These are phyloP conservation scores for Epichloe bromicola DNA, from an alignment of 2,329 filamentous ascomycete genomes.

Conservation along the genomic window DNA sequence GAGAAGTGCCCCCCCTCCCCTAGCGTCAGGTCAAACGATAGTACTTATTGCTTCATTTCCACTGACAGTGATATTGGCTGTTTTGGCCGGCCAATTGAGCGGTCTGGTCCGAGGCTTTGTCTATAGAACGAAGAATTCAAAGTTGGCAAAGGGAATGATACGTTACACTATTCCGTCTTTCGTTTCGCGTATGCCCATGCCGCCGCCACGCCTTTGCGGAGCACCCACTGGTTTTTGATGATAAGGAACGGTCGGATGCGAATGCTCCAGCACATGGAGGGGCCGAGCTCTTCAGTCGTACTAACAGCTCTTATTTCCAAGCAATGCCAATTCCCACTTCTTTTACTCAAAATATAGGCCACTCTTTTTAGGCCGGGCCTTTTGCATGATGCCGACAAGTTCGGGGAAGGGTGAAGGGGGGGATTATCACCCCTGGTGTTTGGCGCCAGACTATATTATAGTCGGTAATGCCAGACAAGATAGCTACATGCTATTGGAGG, in stretches of 20 bases:
- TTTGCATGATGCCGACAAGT: neutral
- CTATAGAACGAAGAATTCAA: neutral
- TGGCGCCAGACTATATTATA: neutral
- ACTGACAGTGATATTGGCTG: neutral
- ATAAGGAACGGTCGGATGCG: neutral
- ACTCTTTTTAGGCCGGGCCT: neutral
- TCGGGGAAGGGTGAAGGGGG: neutral
- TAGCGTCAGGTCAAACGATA: neutral
- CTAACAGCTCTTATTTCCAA: neutral
- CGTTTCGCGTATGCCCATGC: neutral
- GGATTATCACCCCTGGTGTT: conserved; percentile 1
- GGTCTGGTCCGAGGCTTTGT: neutral
- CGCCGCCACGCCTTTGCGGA: neutral
- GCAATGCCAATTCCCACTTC: neutral
- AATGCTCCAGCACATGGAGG: neutral
- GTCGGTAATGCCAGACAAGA: neutral
- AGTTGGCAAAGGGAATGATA: neutral
- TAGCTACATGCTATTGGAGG: neutral
- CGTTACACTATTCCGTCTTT: no score
- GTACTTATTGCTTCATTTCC: neutral
- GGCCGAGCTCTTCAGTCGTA: no score
- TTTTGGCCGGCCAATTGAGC: neutral
- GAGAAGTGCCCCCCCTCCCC: neutral
- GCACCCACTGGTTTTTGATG: neutral
- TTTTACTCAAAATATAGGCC: neutral